Percentiles rank a stretch among this genome's conserved stretches.
phyloP scores from a whole-genome alignment of 2,329 filamentous ascomycete species.

The Mycosphaerella sp. region DNA sequence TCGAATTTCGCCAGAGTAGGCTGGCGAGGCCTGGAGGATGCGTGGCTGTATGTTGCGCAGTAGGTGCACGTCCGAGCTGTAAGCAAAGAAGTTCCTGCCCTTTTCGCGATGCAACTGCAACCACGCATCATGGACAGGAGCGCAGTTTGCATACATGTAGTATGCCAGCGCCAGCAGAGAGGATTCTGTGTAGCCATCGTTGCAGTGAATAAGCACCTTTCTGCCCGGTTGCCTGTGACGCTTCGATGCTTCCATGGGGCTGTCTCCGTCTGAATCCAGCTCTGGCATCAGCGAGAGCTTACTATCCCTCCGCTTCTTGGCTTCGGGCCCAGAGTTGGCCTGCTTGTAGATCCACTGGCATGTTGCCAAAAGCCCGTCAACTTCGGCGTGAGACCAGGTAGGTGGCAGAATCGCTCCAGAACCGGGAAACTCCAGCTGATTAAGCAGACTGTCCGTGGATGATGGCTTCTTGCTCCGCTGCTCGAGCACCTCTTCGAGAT shows the following conservation, averaged over 20 bases:
- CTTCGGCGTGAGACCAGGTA: constrained; percentile 73
- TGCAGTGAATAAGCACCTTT: constrained; percentile 84
- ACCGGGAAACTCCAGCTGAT: constrained; percentile 76
- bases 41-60: constrained; percentile 70
- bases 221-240: constrained; percentile 39
- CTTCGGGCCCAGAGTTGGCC: constrained; percentile 47
- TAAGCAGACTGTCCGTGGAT: constrained; percentile 40
- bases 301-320: constrained; percentile 37
- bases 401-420: constrained; percentile 88
- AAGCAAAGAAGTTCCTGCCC: constrained; percentile 91
- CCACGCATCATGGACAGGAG: constrained; percentile 79
- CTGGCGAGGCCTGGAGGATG: constrained; percentile 65
- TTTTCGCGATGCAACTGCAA: constrained; percentile 72
- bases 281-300: constrained; percentile 34
- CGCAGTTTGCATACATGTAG: constrained; percentile 82
- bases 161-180: constrained; percentile 86
- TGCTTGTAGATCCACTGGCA: constrained; percentile 87
- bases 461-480: constrained; percentile 15
- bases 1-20: constrained; percentile 42
- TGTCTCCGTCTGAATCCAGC: constrained; percentile 50
- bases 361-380: constrained; percentile 76
- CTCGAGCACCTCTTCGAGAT: constrained; percentile 52
- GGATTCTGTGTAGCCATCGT: constrained; percentile 93
- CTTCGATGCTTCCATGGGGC: constrained; percentile 42
- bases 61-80: constrained; percentile 79